Conservation (phyloP, 768 basidiomycete species). For the Phlegmacium glaucopus region DNA sequence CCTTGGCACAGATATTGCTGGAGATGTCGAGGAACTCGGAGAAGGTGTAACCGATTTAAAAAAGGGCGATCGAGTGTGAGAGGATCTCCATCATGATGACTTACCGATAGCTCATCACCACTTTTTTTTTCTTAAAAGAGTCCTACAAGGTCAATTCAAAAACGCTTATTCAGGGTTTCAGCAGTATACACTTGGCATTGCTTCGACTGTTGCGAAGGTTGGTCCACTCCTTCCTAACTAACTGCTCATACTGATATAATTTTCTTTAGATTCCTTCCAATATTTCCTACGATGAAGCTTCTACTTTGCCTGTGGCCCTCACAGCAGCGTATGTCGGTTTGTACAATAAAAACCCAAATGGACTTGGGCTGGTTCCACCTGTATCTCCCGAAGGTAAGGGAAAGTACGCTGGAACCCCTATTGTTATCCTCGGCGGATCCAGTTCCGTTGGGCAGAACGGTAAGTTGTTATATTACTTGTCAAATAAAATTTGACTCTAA, state of each 20-base stretch:
- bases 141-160: conserved; percentile 34
- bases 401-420: conserved; percentile 40
- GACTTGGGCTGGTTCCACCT: conserved; percentile 38
- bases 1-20: conserved; percentile 47
- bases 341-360: conserved; percentile 35
- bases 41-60: conserved; percentile 46
- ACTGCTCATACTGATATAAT: neutral
- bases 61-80: conserved; percentile 51
- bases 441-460: conserved; percentile 50
- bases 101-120: too few relatives aligned
- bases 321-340: conserved; percentile 47
- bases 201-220: conserved; percentile 11
- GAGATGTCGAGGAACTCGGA: conserved; percentile 47
- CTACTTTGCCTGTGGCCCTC: conserved; percentile 46
- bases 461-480: conserved; percentile 8
- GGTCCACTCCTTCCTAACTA: neutral
- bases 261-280: conserved; percentile 48
- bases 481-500: too few relatives aligned
- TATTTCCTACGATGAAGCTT: conserved; percentile 44
- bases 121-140: conserved; percentile 16
- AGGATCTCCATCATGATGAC: too few relatives aligned
- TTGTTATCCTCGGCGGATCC: conserved; percentile 46
- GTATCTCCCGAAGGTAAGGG: conserved; percentile 33
- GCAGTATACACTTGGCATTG: conserved; percentile 29
- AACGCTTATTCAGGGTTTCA: conserved; percentile 41